phyloP scores from a whole-genome alignment of 177 flowering plant species.

The Vitis hybrid region DNA sequence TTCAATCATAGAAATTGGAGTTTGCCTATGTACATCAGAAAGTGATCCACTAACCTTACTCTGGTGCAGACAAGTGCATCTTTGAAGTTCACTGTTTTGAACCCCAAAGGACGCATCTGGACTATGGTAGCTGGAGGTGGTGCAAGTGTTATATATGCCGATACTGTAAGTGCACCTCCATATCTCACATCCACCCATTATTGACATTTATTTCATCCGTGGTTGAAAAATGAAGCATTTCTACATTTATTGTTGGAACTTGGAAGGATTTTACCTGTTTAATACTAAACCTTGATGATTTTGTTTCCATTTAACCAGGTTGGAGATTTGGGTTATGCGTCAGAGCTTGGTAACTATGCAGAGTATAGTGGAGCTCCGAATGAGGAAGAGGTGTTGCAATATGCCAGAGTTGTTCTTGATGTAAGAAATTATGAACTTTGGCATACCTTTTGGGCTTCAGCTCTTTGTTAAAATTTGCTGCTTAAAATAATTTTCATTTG shows the following conservation, averaged over 20 bases:
- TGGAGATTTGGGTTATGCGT: constrained; percentile 89
- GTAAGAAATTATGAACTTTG: constrained; percentile 36
- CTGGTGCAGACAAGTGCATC: constrained; percentile 88
- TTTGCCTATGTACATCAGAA: no score
- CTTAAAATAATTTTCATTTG: background rate
- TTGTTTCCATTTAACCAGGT: constrained; percentile 40
- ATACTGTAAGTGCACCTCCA: constrained; percentile 53
- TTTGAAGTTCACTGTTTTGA: constrained; percentile 84
- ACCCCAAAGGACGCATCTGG: constrained; percentile 95
- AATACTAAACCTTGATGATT: background rate
- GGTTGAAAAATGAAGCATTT: background rate
- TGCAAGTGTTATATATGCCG: constrained; percentile 95
- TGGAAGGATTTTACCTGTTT: background rate
- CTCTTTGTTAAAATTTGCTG: background rate
- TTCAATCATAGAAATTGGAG: no score
- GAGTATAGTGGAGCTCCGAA: constrained; percentile 97
- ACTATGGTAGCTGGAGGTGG: constrained; percentile 99
- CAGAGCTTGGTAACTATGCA: constrained; percentile 92
- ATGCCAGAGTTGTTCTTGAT: constrained; percentile 90
- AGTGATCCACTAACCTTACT: background rate
- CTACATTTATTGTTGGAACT: background rate
- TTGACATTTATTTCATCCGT: background rate
- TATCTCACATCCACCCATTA: background rate
- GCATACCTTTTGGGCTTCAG: background rate
- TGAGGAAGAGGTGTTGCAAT: constrained; percentile 93